Conservation (phyloP, 139 green algal genomes). For the Micromonas pusilla region DNA sequence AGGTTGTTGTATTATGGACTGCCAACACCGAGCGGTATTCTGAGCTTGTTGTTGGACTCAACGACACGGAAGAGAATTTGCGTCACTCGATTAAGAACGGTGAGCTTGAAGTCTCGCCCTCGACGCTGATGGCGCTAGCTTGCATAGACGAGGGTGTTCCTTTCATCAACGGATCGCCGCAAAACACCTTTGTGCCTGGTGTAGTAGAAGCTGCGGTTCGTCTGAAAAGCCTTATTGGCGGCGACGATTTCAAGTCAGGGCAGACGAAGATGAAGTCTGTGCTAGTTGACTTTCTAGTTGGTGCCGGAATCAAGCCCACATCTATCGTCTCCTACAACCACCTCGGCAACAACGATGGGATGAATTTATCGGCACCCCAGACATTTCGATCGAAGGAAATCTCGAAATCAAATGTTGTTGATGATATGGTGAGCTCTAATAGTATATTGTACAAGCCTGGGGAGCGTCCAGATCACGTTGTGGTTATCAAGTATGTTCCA, state of each 20-base stretch:
- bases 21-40: slow-evolving; percentile 98
- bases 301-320: slow-evolving; percentile 94
- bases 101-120: slow-evolving; percentile 89
- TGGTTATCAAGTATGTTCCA: slow-evolving; percentile 99
- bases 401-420: slow-evolving; percentile 95
- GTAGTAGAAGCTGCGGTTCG: slow-evolving; percentile 72
- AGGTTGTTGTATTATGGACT: slow-evolving; percentile 93
- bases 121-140: slow-evolving; percentile 86
- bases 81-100: slow-evolving; percentile 66
- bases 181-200: slow-evolving; percentile 94
- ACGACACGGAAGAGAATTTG: slow-evolving; percentile 93
- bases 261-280: slow-evolving; percentile 91
- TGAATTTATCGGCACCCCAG: slow-evolving; percentile 90
- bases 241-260: slow-evolving; percentile 98
- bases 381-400: slow-evolving; percentile 89
- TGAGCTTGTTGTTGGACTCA: slow-evolving; percentile 77
- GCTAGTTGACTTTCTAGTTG: slow-evolving; percentile 95
- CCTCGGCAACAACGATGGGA: slow-evolving; percentile 98
- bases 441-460: slow-evolving; percentile 82
- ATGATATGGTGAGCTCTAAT: slow-evolving; percentile 97
- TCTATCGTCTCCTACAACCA: slow-evolving; percentile 99
- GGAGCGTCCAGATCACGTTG: slow-evolving; percentile 94
- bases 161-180: slow-evolving; percentile 96
- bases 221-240: slow-evolving; percentile 83
- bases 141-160: slow-evolving; percentile 85